A percentile compares a stretch with the other conserved stretches of the same genome.
These are phyloP conservation scores for Pneumocystis wakefieldiae DNA, from an alignment of 1,139 yeast genomes.

Conservation along the genomic window DNA sequence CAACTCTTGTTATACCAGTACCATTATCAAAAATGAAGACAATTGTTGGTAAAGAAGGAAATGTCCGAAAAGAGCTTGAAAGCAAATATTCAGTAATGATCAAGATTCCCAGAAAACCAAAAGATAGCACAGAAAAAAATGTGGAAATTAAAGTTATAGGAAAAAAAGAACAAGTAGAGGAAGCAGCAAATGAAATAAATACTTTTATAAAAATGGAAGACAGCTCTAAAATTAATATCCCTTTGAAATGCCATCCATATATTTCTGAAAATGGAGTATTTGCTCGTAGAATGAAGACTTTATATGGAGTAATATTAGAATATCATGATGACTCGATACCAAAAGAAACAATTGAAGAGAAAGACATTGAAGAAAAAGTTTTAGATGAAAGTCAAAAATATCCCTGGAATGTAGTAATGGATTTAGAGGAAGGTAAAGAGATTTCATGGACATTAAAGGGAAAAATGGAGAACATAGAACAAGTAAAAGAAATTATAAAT, in stretches of 20 bases:
- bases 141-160: conserved; percentile 31
- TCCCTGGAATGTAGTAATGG: conserved; percentile 22
- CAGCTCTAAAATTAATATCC: background rate
- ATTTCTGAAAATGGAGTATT: conserved; percentile 34
- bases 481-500: conserved; percentile 23
- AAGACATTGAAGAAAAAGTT: conserved; percentile 8
- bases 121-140: conserved; percentile 29
- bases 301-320: conserved; percentile 45
- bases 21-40: conserved; percentile 64
- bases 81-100: conserved; percentile 49
- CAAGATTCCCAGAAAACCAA: conserved; percentile 50
- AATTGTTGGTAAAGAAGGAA: conserved; percentile 71
- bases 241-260: background rate
- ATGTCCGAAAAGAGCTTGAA: conserved; percentile 59
- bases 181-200: conserved; percentile 15
- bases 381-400: background rate
- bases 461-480: conserved; percentile 23
- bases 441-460: conserved; percentile 14
- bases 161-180: conserved; percentile 21
- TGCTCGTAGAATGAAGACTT: conserved; percentile 40
- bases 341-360: conserved; percentile 7
- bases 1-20: conserved; percentile 43
- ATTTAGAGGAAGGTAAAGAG: conserved; percentile 27
- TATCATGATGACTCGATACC: conserved; percentile 33
- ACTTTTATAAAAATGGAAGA: background rate